Conservation (phyloP, 257 asterid species). For the Jasminum sambac region DNA sequence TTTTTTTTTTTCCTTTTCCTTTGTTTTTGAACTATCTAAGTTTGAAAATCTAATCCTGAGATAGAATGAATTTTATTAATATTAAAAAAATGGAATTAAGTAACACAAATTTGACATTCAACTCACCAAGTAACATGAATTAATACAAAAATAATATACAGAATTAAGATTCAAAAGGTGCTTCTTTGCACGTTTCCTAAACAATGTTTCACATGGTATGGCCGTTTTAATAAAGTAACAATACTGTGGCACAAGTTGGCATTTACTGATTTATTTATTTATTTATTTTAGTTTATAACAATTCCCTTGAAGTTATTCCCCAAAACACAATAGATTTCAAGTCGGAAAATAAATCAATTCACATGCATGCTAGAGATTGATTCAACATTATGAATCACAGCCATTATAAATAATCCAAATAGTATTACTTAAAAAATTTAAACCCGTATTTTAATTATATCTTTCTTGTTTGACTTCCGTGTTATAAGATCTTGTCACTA, state of each 20-base stretch:
- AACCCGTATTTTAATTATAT: constrained; percentile 25
- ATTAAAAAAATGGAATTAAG: too few species aligned
- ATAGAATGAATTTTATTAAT: too few species aligned
- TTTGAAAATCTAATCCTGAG: too few species aligned
- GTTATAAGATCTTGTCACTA: constrained; percentile 46
- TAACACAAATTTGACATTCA: too few species aligned
- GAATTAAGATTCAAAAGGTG: constrained; percentile 17
- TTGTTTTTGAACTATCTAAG: too few species aligned
- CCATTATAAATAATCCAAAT: constrained; percentile 12
- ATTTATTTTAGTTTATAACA: constrained; percentile 21
- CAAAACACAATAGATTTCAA: constrained; percentile 34
- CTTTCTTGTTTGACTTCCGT: constrained; percentile 53
- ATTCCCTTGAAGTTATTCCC: constrained; percentile 35
- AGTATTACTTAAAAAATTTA: constrained; percentile 13
- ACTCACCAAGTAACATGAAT: too few species aligned
- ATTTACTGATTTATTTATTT: constrained; percentile 13
- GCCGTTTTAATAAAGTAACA: constrained; percentile 26
- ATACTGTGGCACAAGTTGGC: constrained; percentile 32
- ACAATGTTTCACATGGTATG: constrained; percentile 44
- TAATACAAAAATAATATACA: background rate
- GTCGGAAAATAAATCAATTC: constrained; percentile 28
- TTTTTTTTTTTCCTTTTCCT: too few species aligned
- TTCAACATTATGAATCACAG: constrained; percentile 29
- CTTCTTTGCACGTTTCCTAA: constrained; percentile 35
- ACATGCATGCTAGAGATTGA: constrained; percentile 37